These are phyloP conservation scores for Alnus glutinosa DNA, from an alignment of 306 rosid species.

Conservation along the genomic window DNA sequence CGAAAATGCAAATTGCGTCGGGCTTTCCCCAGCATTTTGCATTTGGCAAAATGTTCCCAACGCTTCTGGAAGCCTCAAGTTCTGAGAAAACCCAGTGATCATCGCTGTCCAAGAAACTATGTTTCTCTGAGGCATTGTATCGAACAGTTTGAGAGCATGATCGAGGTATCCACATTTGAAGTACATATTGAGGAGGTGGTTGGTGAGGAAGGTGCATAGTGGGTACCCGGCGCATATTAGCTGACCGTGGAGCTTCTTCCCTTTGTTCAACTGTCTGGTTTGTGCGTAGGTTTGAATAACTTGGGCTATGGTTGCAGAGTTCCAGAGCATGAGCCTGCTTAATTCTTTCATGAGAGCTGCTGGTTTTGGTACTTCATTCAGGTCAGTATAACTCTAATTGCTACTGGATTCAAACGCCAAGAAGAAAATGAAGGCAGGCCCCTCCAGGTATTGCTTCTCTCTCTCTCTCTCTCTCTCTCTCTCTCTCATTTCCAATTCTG, in stretches of 20 bases:
- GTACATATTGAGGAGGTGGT: constrained; percentile 52
- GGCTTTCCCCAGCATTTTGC: constrained; percentile 38
- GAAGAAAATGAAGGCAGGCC: constrained; percentile 87
- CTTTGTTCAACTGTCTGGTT: constrained; percentile 46
- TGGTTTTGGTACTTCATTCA: constrained; percentile 38
- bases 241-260: constrained; percentile 60
- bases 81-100: constrained; percentile 55
- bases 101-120: constrained; percentile 60
- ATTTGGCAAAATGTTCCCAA: constrained; percentile 38
- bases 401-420: constrained; percentile 99
- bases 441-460: constrained; percentile 40
- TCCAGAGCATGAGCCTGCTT: constrained; percentile 29
- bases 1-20: constrained; percentile 49
- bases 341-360: constrained; percentile 11
- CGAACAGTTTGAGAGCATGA: constrained; percentile 47
- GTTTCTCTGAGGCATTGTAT: constrained; percentile 51
- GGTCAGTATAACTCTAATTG: constrained; percentile 96
- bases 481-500: constrained; percentile 12
- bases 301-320: constrained; percentile 32
- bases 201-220: constrained; percentile 39
- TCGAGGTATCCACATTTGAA: constrained; percentile 46
- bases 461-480: no score
- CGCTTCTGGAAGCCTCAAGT: constrained; percentile 41
- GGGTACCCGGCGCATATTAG: constrained; percentile 40
- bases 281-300: constrained; percentile 46